Base-by-base conservation (phyloP, 257 asterid species). In the Rehmannia glutinosa region DNA sequence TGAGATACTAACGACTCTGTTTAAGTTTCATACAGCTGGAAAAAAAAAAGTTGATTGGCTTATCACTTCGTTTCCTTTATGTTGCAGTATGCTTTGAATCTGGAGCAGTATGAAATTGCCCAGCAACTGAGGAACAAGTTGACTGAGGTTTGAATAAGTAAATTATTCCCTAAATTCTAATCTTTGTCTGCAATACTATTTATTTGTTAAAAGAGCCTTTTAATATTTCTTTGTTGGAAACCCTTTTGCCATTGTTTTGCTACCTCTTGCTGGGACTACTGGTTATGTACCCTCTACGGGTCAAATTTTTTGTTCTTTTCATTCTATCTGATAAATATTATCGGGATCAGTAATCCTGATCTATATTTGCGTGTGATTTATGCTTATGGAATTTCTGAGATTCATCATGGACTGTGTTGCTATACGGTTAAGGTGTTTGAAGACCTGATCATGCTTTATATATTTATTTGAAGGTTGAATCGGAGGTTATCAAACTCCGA, bases 61-160 rank as follows among this genome's bases (percentile, higher is more conserved):
- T 39, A 20, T 58, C 38, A n/a, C 47, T n/a, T n/a, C n/a, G n/a
- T n/a, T 30, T 10, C 75, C 58, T 58, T 71, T 21, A 24, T 56
- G 39, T 68, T 79, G 89, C 96, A 93, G 99, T 93, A 85, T 80
- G 95, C 96, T 69, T 73, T 90, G 95, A 93, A 93, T 58, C 68
- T 91, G 91, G 99, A 93, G 84, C 87, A 93, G 88, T 93, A 83
- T 71, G 99, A 93, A 38, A 77, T 80, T 70, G 99, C 97, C 4
- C 86, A 88, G 80, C 88, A 90, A 70, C 74, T 93, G 82, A 88
- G 99, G 85, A 82, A 85, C 81, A 90, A 93, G 83, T 83, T 93
- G 73, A 77, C 87, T 21, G 97, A 93, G 96, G 99, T 93, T 75
- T 59, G 81, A 45, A 62, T 56, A 6, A 62, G 19, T 62, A 6